These are phyloP conservation scores for Hamigera avellanea DNA, from an alignment of 495 filamentous ascomycete genomes.

Conservation along the genomic window DNA sequence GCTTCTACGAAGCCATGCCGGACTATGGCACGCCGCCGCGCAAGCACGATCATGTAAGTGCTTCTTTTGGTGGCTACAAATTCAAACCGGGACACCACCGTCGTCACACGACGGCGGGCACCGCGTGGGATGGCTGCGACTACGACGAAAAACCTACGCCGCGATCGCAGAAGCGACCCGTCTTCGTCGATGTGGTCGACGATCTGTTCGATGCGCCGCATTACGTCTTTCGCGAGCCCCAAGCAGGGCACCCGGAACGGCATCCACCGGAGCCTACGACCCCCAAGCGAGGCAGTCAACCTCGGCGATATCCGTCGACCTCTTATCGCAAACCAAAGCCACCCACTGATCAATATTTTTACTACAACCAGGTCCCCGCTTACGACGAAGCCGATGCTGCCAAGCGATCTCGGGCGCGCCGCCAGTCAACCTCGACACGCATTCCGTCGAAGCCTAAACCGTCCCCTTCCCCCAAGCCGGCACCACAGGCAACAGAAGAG, in stretches of 20 bases:
- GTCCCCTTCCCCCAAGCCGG: conserved; percentile 29
- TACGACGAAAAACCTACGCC: conserved; percentile 22
- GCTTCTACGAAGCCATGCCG: conserved; percentile 34
- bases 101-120: conserved; percentile 24
- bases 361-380: conserved; percentile 37
- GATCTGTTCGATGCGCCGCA: conserved; percentile 22
- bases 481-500: conserved; percentile 69
- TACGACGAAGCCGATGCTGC: conserved; percentile 32
- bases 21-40: conserved; percentile 37
- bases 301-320: conserved; percentile 6
- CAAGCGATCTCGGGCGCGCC: conserved; percentile 32
- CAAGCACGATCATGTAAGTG: conserved; percentile 50
- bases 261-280: conserved; percentile 11
- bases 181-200: too few relatives aligned
- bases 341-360: conserved; percentile 43
- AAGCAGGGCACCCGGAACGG: conserved; percentile 11
- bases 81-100: conserved; percentile 21
- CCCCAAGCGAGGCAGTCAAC: too few relatives aligned
- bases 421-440: conserved; percentile 39
- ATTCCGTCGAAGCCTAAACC: conserved; percentile 34
- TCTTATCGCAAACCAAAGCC: conserved; percentile 35
- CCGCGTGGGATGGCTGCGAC: conserved; percentile 29
- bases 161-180: too few relatives aligned
- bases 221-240: conserved; percentile 20
- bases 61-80: conserved; percentile 31